Evolutionary conservation across 2,329 filamentous ascomycete genomes (phyloP).

Genomic region (Aspergillus flavus): DNA sequence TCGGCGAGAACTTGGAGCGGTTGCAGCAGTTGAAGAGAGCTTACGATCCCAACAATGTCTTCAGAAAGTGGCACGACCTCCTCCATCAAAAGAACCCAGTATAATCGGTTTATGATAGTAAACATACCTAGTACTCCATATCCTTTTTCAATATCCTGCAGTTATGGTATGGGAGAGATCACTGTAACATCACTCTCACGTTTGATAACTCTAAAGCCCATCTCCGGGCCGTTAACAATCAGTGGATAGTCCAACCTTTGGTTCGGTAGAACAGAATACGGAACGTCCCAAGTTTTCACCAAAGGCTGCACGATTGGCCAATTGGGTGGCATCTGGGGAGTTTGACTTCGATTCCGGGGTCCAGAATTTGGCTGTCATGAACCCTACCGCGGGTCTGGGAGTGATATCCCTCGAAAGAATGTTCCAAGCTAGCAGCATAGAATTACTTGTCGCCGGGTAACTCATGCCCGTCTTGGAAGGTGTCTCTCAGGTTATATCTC

Average conservation of each 20-base stretch:
- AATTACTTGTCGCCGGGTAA: not conserved
- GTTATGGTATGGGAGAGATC: not conserved
- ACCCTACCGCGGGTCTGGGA: not conserved
- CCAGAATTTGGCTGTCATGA: not conserved
- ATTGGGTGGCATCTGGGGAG: not conserved
- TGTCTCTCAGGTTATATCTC: not conserved
- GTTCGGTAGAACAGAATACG: not conserved
- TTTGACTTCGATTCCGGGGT: not conserved
- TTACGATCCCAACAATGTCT: conserved; percentile 13
- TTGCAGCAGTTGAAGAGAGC: conserved; percentile 11
- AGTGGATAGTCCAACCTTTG: not conserved
- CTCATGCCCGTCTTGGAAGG: not conserved
- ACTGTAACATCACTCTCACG: not conserved
- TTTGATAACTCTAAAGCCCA: not conserved
- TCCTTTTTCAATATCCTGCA: too few relatives aligned
- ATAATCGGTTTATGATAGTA: not conserved
- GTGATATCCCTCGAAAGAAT: not conserved
- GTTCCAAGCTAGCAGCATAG: not conserved
- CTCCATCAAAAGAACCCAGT: not conserved
- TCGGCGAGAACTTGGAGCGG: conserved; percentile 8
- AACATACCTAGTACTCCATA: too few relatives aligned
- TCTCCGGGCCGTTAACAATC: too few relatives aligned
- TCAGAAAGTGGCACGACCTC: conserved; percentile 13
- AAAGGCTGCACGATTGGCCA: not conserved
- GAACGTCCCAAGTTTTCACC: not conserved